These are phyloP conservation scores for Tolypocladium capitatum DNA, from an alignment of 2,329 filamentous ascomycete genomes.

Conservation along the genomic window DNA sequence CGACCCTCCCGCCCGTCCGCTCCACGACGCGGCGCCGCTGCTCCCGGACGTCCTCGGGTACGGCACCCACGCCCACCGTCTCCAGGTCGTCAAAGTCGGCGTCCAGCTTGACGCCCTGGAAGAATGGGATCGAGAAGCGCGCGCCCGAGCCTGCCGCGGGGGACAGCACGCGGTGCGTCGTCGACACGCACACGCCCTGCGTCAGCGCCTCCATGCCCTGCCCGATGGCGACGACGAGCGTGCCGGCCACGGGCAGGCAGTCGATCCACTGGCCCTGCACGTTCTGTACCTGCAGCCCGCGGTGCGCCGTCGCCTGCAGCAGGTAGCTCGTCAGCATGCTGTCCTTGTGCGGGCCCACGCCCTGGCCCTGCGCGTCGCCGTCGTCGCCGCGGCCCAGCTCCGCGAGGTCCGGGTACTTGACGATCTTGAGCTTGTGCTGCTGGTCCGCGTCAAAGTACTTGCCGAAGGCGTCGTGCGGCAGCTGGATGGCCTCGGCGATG, in stretches of 20 bases:
- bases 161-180: slow-evolving; percentile 72
- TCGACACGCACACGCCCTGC: slow-evolving; percentile 66
- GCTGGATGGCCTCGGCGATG: slow-evolving; percentile 70
- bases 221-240: slow-evolving; percentile 76
- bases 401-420: slow-evolving; percentile 68
- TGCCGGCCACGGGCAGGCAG: slow-evolving; percentile 60
- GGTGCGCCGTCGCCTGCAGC: slow-evolving; percentile 64
- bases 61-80: slow-evolving; percentile 37
- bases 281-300: slow-evolving; percentile 74
- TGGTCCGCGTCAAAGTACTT: slow-evolving; percentile 62
- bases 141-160: slow-evolving; percentile 56
- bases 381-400: slow-evolving; percentile 37
- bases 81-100: slow-evolving; percentile 68
- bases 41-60: slow-evolving; percentile 49
- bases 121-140: slow-evolving; percentile 73
- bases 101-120: slow-evolving; percentile 73
- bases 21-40: slow-evolving; percentile 47
- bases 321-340: slow-evolving; percentile 74
- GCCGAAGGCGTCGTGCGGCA: slow-evolving; percentile 56
- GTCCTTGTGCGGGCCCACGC: slow-evolving; percentile 72
- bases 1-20: slow-evolving; percentile 42
- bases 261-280: slow-evolving; percentile 68
- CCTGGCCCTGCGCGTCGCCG: slow-evolving; percentile 34
- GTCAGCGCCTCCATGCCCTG: slow-evolving; percentile 80
- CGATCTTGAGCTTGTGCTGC: slow-evolving; percentile 84